Percentiles rank a stretch among this genome's conserved stretches.
Evolutionary conservation across 192 early-diverging fungal genomes (phyloP).

Genomic region (Fimicolochytrium jonesii): DNA sequence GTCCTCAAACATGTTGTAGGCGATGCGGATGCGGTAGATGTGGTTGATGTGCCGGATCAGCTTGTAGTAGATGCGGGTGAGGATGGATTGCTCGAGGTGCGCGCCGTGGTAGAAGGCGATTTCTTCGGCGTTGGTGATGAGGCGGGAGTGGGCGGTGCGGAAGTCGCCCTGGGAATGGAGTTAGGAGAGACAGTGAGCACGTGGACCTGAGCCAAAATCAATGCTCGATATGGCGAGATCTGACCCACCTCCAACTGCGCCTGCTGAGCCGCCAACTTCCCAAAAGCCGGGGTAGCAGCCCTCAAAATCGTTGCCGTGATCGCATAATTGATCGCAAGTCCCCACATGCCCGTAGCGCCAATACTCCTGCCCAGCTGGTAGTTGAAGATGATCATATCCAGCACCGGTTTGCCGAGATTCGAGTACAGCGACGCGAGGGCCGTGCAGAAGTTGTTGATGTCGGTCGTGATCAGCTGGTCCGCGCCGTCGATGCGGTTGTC

Average conservation of each 20-base stretch:
- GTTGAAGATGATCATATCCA: conserved; percentile 96
- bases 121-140: conserved; percentile 96
- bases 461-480: conserved; percentile 81
- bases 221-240: too few species aligned
- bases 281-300: conserved; percentile 91
- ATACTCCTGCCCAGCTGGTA: conserved; percentile 80
- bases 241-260: conserved; percentile 77
- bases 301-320: conserved; percentile 74
- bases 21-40: conserved; percentile 50
- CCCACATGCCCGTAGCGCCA: conserved; percentile 79
- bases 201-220: too few species aligned
- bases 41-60: conserved; percentile 53
- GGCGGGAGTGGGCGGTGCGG: conserved; percentile 88
- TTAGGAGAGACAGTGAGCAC: too few species aligned
- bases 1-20: conserved; percentile 67
- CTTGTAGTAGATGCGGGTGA: conserved; percentile 40
- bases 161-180: too few species aligned
- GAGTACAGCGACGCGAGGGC: conserved; percentile 82
- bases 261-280: conserved; percentile 88
- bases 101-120: conserved; percentile 90
- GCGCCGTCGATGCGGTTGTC: conserved; percentile 90
- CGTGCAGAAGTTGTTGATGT: conserved; percentile 87
- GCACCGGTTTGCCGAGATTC: conserved; percentile 90
- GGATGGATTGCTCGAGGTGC: conserved; percentile 66
- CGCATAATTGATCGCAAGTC: conserved; percentile 72